phyloP scores from a whole-genome alignment of 108 stramenopile species.

The Cyclotella distinguenda region DNA sequence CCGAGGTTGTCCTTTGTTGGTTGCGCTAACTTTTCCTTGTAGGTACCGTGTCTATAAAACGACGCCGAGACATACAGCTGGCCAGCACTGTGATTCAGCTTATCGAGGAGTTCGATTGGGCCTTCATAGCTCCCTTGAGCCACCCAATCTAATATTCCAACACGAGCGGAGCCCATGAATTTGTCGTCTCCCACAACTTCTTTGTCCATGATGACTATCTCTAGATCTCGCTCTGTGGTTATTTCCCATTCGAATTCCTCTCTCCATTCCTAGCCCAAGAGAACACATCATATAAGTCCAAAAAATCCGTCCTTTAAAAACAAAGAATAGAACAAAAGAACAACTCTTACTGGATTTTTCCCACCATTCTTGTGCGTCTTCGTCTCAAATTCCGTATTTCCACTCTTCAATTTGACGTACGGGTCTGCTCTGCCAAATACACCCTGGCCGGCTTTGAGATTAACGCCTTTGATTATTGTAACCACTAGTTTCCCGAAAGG shows the following conservation, averaged over 20 bases:
- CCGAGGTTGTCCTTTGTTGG: not conserved
- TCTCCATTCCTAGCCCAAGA: conserved; percentile 75
- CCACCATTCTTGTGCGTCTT: conserved; percentile 67
- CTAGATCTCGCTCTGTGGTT: conserved; percentile 71
- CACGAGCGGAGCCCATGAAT: conserved; percentile 77
- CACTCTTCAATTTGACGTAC: conserved; percentile 67
- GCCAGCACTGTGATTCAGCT: conserved; percentile 60
- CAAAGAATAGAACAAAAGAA: not conserved
- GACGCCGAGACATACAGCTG: conserved; percentile 58
- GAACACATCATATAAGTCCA: too few relatives aligned
- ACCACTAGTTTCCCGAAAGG: conserved; percentile 63
- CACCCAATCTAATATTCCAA: conserved; percentile 83
- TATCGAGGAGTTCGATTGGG: conserved; percentile 71
- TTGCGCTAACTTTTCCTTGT: conserved; percentile 7
- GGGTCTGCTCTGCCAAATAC: conserved; percentile 84
- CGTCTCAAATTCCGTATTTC: conserved; percentile 50
- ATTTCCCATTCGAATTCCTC: conserved; percentile 84
- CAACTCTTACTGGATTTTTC: conserved; percentile 61
- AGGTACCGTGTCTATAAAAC: conserved; percentile 65
- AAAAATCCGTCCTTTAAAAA: not conserved
- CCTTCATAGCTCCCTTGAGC: conserved; percentile 73
- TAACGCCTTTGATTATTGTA: conserved; percentile 63
- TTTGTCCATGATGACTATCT: conserved; percentile 73
- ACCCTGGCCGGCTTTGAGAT: conserved; percentile 79
- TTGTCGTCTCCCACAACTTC: conserved; percentile 80